Conservation (phyloP, 257 asterid species). For the Solanum pimpinellifolium region DNA sequence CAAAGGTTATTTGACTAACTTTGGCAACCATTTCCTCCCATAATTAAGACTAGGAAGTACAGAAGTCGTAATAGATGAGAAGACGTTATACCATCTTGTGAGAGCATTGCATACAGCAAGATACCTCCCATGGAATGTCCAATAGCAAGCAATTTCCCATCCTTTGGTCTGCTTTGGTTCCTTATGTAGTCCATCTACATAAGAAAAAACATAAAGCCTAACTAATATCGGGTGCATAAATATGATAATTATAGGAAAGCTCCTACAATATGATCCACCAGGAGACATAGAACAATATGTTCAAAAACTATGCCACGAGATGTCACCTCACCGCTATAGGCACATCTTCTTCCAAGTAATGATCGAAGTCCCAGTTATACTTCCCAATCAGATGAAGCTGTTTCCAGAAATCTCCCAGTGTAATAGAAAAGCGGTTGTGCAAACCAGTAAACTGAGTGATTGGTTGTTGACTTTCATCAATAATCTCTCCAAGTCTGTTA, state of each 20-base stretch:
- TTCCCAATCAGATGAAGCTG: conserved; percentile 81
- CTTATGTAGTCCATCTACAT: conserved; percentile 75
- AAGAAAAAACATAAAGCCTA: background rate
- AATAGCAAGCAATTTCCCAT: conserved; percentile 75
- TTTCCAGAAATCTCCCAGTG: conserved; percentile 80
- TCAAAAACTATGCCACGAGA: conserved; percentile 18
- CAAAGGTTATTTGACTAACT: background rate
- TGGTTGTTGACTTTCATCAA: conserved; percentile 78
- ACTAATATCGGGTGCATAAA: background rate
- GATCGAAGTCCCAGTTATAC: conserved; percentile 97
- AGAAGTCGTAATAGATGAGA: background rate
- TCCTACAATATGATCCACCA: background rate
- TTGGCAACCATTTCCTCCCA: background rate
- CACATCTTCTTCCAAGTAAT: conserved; percentile 90
- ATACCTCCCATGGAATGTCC: conserved; percentile 99
- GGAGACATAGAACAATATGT: conserved; percentile 5
- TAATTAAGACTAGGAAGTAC: background rate
- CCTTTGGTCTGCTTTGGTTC: conserved; percentile 59
- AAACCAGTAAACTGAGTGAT: conserved; percentile 74
- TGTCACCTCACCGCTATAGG: conserved; percentile 99
- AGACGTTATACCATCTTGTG: conserved; percentile 46
- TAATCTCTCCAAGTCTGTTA: conserved; percentile 56
- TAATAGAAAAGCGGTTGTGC: conserved; percentile 54
- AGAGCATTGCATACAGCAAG: conserved; percentile 78
- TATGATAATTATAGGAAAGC: background rate